phyloP scores from a whole-genome alignment of 208 protist species.

The Leishmania tarentolae region DNA sequence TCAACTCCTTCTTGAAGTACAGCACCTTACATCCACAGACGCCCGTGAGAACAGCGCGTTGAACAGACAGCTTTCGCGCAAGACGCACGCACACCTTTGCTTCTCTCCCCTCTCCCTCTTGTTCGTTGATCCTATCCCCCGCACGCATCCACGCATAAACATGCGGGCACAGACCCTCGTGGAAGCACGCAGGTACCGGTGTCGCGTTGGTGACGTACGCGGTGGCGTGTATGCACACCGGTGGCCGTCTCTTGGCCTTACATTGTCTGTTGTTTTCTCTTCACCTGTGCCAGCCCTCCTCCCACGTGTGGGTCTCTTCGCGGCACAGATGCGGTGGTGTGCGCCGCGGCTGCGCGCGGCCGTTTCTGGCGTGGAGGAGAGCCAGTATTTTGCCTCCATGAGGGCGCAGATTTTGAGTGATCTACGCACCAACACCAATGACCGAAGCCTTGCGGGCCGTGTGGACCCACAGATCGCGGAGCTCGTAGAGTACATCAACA shows the following conservation, averaged over 20 bases:
- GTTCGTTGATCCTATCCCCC: not conserved
- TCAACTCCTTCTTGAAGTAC: not conserved
- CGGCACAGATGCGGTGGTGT: slow-evolving; percentile 13
- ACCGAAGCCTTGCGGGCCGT: slow-evolving; percentile 77
- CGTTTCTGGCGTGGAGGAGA: slow-evolving; percentile 39
- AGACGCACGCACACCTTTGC: not conserved
- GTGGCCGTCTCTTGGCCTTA: not conserved
- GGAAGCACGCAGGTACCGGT: not conserved
- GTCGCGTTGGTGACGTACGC: not conserved
- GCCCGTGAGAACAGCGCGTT: not conserved
- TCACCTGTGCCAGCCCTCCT: not conserved
- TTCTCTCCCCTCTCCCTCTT: not conserved
- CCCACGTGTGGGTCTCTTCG: not conserved
- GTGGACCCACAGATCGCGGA: slow-evolving; percentile 61
- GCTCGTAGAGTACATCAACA: slow-evolving; percentile 65
- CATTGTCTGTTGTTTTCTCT: not conserved
- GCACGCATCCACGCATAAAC: not conserved
- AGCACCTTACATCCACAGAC: not conserved
- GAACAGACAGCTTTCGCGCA: not conserved
- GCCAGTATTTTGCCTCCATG: slow-evolving; percentile 41
- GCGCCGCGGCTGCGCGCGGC: slow-evolving; percentile 15
- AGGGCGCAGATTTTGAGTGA: slow-evolving; percentile 52
- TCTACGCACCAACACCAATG: slow-evolving; percentile 55
- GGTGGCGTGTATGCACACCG: not conserved
- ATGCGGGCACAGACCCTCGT: not conserved